phyloP scores from a whole-genome alignment of 2,329 filamentous ascomycete species.

The Xylariaceae sp. region DNA sequence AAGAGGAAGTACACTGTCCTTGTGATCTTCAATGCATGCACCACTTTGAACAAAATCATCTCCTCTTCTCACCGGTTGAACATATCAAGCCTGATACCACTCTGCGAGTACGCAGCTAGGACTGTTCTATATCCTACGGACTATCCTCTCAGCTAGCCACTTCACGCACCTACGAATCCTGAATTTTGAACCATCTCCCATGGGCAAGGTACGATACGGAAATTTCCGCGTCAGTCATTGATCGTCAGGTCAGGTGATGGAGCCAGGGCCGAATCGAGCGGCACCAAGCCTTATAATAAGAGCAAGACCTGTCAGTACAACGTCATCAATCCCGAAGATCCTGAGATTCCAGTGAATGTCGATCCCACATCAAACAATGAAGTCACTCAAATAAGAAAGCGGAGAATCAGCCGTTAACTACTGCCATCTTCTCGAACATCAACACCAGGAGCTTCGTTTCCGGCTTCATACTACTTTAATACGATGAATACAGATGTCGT shows the following conservation, averaged over 20 bases:
- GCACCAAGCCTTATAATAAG: conserved; percentile 22
- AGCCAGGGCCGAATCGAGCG: conserved; percentile 24
- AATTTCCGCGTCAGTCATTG: conserved; percentile 20
- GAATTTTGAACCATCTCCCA: neutral
- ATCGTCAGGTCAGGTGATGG: conserved; percentile 16
- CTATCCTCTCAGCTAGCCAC: neutral
- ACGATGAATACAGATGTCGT: conserved; percentile 1
- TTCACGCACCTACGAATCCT: conserved; percentile 2
- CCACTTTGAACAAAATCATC: conserved; percentile 3
- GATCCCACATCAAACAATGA: neutral
- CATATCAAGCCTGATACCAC: conserved; percentile 9
- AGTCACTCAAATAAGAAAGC: neutral
- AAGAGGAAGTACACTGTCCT: neutral
- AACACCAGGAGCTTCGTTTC: neutral
- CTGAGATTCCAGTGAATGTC: conserved; percentile 6
- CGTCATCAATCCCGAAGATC: conserved; percentile 13
- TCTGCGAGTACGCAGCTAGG: neutral
- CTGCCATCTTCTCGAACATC: neutral
- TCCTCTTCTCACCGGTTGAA: neutral
- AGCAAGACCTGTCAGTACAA: conserved; percentile 24
- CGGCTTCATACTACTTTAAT: neutral
- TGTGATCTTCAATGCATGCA: conserved; percentile 19
- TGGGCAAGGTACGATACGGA: conserved; percentile 7
- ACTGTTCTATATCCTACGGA: neutral
- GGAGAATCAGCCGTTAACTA: too few species aligned